Base-by-base conservation (phyloP, 306 rosid species). In the Castanea crenata region DNA sequence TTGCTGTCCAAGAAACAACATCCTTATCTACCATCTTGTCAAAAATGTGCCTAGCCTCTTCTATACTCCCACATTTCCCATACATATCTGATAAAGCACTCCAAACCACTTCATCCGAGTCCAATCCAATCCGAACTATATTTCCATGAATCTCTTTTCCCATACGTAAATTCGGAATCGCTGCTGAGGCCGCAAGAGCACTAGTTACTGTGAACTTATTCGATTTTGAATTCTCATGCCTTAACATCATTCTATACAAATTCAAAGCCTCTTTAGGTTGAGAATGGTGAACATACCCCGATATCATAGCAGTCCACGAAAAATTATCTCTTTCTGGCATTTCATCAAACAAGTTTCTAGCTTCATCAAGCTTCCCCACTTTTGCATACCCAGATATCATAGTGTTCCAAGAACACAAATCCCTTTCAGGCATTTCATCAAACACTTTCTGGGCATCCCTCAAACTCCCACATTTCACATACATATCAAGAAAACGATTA, bases 61-160 rank as follows among this genome's bases (percentile, higher is more conserved):
- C 77, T 74, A 88, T 69, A 75, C 93, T 87, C 81, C 94, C 94
- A 84, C 97, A 90, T 81, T 92, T 92, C 11, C 97, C 94, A 81
- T 87, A 87, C 84, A 90, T 71, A 76, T 90, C 92, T 65, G 85
- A 82, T 69, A 88, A 83, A 32, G 54, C 88, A 86, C 90, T 88
- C 94, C 89, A 86, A 79, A 92, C 21, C 21, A 51, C 23, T n/a
- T 32, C 29, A 4, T 23, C 54, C 1, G 16, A 49, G 54, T 49
- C 54, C 77, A 87, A 87, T 23, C 85, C 88, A 12, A 80, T 83
- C 55, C 91, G 77, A 54, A 75, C 68, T 32, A 91, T 78, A 77
- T 76, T 78, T 20, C 90, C 87, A 77, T 91, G 92, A 79, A 91
- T 88, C 78, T 91, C 93, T 90, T 89, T 91, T 77, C 96, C 96